phyloP scores from a whole-genome alignment of 805 yeast species.

The Candida pseudoglaebosa region DNA sequence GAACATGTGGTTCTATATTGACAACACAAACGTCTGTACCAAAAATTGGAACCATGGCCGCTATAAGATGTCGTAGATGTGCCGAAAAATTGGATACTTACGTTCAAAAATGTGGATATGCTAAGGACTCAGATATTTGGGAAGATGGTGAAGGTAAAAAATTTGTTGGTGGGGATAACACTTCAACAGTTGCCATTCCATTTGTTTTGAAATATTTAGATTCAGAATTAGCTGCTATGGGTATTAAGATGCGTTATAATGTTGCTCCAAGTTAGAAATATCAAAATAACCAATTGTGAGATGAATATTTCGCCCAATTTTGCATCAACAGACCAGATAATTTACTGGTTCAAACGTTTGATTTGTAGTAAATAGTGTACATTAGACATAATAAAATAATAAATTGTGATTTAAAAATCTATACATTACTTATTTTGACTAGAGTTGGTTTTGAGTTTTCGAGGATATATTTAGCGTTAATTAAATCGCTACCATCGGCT shows the following conservation, averaged over 20 bases:
- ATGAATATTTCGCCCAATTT: not conserved
- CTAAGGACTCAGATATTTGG: constrained; percentile 79
- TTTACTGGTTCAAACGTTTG: not conserved
- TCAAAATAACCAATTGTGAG: not conserved
- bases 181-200: constrained; percentile 96
- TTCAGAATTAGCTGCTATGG: constrained; percentile 96
- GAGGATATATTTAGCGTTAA: constrained; percentile 52
- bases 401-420: constrained; percentile 1
- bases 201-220: constrained; percentile 93
- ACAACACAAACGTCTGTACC: constrained; percentile 91
- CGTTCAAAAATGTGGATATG: constrained; percentile 42
- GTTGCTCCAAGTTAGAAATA: constrained; percentile 52
- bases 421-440: constrained; percentile 11
- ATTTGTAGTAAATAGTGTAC: not conserved
- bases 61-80: constrained; percentile 87
- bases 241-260: constrained; percentile 86
- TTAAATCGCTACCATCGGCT: constrained; percentile 54
- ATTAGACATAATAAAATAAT: not conserved
- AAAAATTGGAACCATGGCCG: constrained; percentile 75
- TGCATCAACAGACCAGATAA: not conserved
- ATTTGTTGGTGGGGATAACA: constrained; percentile 86
- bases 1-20: constrained; percentile 87
- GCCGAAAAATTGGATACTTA: constrained; percentile 65
- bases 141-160: constrained; percentile 95
- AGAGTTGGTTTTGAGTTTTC: constrained; percentile 16